Evolutionary conservation across 2,329 filamentous ascomycete species (phyloP), one percentile per base, ranked within the genome.

Genomic region (Trichoderma gracile): DNA sequence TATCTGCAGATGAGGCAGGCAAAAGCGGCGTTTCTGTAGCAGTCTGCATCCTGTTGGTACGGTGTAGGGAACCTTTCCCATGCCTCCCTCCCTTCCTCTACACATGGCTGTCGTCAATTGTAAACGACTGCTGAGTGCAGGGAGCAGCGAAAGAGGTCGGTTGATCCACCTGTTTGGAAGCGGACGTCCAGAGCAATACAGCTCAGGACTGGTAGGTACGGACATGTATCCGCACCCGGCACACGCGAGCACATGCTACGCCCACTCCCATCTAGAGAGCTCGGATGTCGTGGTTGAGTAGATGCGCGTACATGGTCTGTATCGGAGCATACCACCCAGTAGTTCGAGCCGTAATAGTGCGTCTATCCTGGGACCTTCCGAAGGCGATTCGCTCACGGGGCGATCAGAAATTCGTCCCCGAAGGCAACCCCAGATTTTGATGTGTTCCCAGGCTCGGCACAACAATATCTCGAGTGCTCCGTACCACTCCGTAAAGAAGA

Each of bases 341-440:
- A 47, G 58, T 43, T 43, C n/a, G 25, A 53, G 38, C 38, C 47
- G 33, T 27, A 38, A 42, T 38, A 53, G 58, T 52, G 38, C 43
- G 43, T 43, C 33, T 46, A 23, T 30, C 17, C 19, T 43, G 10
- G 55, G 38, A 27, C 25, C 12, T 40, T 45, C 56, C 45, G 14
- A 50, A 42, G 33, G 38, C 45, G 50, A 59, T 42, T 27, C 15
- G 33, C 56, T 14, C 53, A 50, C 56, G 56, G 56, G 45, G 45
- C 45, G 45, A 59, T 59, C 45, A 59, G 15, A n/a, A 59, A 59
- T 42, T 30, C 27, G 30, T 59, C 45, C 56, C 55, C 56, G 45
- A 47, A 25, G 21, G 30, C 27, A 19, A 30, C 56, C 45, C 56
- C 56, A 42, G 45, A 21, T 59, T 59, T 50, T 50, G 54, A 42